A percentile compares a stretch with the other conserved stretches of the same genome.
These are phyloP conservation scores for Phytopythium litorale DNA, from an alignment of 352 stramenopile species.

Conservation along the genomic window DNA sequence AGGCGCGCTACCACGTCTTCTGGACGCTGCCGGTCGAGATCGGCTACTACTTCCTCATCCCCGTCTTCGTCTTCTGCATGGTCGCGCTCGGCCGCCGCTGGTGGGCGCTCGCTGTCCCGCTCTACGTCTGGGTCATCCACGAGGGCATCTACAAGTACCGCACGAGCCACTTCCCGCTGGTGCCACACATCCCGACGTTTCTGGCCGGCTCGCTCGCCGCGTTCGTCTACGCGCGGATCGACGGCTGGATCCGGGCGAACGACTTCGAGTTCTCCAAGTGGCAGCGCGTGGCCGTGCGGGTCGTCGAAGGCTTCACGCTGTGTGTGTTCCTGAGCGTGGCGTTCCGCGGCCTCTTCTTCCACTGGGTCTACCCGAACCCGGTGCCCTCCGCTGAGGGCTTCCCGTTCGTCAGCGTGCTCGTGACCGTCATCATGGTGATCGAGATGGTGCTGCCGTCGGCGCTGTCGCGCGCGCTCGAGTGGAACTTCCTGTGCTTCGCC, in stretches of 20 bases:
- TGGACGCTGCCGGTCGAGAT: constrained; percentile 52
- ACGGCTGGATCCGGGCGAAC: constrained; percentile 13
- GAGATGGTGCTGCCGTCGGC: constrained; percentile 33
- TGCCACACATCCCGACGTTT: constrained; percentile 30
- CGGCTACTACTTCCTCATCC: constrained; percentile 37
- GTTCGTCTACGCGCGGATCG: constrained; percentile 21
- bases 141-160: constrained; percentile 16
- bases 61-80: constrained; percentile 23
- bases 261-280: constrained; percentile 15
- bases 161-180: constrained; percentile 19
- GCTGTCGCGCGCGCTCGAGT: constrained; percentile 34
- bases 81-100: constrained; percentile 15
- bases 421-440: constrained; percentile 28
- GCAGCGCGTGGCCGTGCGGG: constrained; percentile 15
- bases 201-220: constrained; percentile 32
- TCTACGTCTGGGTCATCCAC: constrained; percentile 19
- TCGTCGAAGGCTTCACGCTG: constrained; percentile 15
- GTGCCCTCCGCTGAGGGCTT: constrained; percentile 8
- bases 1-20: constrained; percentile 37
- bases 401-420: constrained; percentile 20
- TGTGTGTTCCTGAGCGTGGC: constrained; percentile 24
- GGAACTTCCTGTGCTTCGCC: constrained; percentile 26
- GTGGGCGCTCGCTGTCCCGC: constrained; percentile 15
- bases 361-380: constrained; percentile 3
- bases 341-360: constrained; percentile 26